Percentiles rank a stretch among this genome's conserved stretches.
These are phyloP conservation scores for Pulveroboletus sp. DNA, from an alignment of 768 basidiomycete species.

Conservation along the genomic window DNA sequence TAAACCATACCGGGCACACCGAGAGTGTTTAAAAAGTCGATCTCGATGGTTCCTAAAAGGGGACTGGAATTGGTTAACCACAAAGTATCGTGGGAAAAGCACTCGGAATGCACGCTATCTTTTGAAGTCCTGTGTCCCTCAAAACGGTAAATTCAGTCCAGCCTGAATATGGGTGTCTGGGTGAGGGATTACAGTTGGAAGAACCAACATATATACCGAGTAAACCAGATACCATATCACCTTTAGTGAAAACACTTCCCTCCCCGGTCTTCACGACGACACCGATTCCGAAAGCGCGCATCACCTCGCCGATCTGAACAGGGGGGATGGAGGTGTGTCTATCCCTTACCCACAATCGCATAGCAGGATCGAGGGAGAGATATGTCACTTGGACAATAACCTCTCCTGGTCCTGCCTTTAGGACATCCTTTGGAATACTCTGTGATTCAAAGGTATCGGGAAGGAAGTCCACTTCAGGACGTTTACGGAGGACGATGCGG, in stretches of 20 bases:
- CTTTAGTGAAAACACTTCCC: constrained; percentile 52
- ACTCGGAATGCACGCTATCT: constrained; percentile 49
- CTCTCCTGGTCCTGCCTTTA: constrained; percentile 51
- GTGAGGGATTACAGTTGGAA: too few relatives aligned
- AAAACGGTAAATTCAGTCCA: constrained; percentile 79
- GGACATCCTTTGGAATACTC: constrained; percentile 44
- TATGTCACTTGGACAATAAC: constrained; percentile 76
- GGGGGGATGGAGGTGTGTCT: constrained; percentile 68
- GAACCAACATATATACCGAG: constrained; percentile 46
- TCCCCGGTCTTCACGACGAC: constrained; percentile 58
- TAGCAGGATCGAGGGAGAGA: constrained; percentile 94
- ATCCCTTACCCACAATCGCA: constrained; percentile 82
- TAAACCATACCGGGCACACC: constrained; percentile 63
- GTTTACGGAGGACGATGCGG: constrained; percentile 71
- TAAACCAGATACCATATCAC: constrained; percentile 64
- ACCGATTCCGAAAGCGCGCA: constrained; percentile 74
- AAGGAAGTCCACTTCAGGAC: constrained; percentile 69
- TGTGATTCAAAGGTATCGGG: constrained; percentile 73
- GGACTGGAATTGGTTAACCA: constrained; percentile 32
- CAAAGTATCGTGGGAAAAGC: not conserved
- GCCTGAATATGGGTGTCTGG: too few relatives aligned
- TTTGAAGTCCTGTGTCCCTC: constrained; percentile 48
- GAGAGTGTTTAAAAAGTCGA: constrained; percentile 80
- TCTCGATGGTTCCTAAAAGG: constrained; percentile 55
- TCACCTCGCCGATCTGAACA: constrained; percentile 71